phyloP scores from a whole-genome alignment of 164 flowering plant species.

The Vitis rotundifolia region DNA sequence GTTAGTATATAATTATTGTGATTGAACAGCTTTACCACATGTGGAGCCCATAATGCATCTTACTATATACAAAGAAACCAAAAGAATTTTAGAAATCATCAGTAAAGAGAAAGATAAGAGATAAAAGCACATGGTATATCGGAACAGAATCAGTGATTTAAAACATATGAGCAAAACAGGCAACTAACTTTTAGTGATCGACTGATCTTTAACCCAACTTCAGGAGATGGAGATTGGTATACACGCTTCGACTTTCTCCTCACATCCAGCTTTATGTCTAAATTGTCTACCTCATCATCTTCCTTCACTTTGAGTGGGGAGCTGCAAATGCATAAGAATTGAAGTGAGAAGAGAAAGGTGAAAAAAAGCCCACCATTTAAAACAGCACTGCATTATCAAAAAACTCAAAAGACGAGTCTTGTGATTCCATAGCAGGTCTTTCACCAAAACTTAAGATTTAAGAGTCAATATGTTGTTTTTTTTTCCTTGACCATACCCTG shows the following conservation, averaged over 20 bases:
- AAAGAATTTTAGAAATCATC: no score
- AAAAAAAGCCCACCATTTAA: neutral
- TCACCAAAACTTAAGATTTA: no score
- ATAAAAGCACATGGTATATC: no score
- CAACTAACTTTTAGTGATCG: slow-evolving; percentile 77
- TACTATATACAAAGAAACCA: no score
- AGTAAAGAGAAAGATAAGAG: no score
- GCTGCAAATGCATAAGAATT: slow-evolving; percentile 36
- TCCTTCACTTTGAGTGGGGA: slow-evolving; percentile 92
- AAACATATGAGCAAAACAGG: slow-evolving; percentile 8
- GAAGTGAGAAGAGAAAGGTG: neutral
- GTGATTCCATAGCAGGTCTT: no score
- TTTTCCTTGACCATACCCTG: no score
- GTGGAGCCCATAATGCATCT: no score
- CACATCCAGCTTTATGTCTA: slow-evolving; percentile 68
- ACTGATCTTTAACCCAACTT: slow-evolving; percentile 91
- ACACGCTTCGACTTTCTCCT: slow-evolving; percentile 74
- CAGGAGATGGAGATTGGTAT: slow-evolving; percentile 78
- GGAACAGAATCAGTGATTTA: neutral
- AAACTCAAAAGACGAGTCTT: neutral
- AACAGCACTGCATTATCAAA: neutral
- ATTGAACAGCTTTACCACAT: no score
- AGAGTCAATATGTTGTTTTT: no score
- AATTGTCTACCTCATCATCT: slow-evolving; percentile 91
- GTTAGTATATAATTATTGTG: no score